Base-by-base conservation (phyloP, 768 basidiomycete species). In the Boletellus ananiceps region DNA sequence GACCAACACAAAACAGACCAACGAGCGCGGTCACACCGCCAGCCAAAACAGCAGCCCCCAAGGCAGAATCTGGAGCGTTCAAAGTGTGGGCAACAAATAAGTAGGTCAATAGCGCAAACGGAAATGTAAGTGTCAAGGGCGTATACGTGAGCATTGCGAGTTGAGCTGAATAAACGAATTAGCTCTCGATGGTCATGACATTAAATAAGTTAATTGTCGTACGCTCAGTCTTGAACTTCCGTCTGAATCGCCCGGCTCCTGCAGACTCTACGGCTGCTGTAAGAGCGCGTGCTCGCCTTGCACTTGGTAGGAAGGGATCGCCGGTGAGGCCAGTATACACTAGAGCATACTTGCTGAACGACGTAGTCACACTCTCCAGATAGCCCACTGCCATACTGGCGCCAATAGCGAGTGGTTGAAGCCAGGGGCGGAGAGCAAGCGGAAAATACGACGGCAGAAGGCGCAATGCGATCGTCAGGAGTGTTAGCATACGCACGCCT, bases 61-160 rank as follows among this genome's bases (percentile, higher is more conserved):
- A 73, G 0, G 91, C 89, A 57, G 86, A 78, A 40, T 82, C 66
- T 0, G 90, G 88, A 21, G 83, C 81, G 15, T 66, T 63, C 18
- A 92, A 69, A 0, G 86, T 84, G 67, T 91, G 88, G 2, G 90
- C 86, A n/a, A 92, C 88, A 57, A 94, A 89, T 16, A 97, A 68
- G 65, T 95, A 96, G 5, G 91, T 88, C 33, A 79, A 70, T 25
- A 94, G 71, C 13, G 90, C 84, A 54, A 90, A 88, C 5, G 91
- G 87, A 54, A 93, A 77, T 1, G 88, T 88, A 51, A 93, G 71
- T 1, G 85, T 87, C 43, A 90, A 71, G 15, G 92, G 86, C 12
- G 88, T 80, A 25, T 80, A 67, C 13, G 73, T 87, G 55, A 94
- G 75, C 55, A 93, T 69, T 0, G 86, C 79, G 56, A 92, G 75